Evolutionary conservation across 495 filamentous ascomycete species (phyloP), one percentile per base, ranked within the genome.

Genomic region (Talaromyces liani): DNA sequence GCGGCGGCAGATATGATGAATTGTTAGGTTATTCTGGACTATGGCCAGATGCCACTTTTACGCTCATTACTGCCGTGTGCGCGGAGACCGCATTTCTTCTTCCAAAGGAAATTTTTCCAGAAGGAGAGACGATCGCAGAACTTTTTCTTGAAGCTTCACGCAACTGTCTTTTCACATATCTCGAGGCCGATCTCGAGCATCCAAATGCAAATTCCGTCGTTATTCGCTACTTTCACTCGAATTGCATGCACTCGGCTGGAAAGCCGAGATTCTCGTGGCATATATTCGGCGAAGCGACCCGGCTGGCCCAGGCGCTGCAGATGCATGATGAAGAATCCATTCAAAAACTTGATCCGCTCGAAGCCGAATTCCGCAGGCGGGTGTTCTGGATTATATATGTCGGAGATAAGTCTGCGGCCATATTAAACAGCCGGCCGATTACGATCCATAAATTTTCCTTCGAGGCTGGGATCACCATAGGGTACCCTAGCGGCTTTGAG

Each of bases 351-450:
- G 59, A 55, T 29, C 63, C 64, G 0, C 63, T 72, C 7, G 72
- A 72, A 60, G 63, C 65, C 12, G 68, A 74, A 49, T 67, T 72
- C 16, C 68, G 71, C 20, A 61, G 70, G 31, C 65, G 70, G 3
- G 67, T 64, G 18, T 73, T 73, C 62, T 73, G 71, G 71, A 69
- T 73, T 39, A 53, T 69, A 25, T 73, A 69, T 41, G 66, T 69
- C 20, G 70, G 69, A 8, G 71, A 73, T 58, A 71, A 72, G 49
- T 73, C 70, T n/a, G 70, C 71, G 10, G 68, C 66, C 12, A 71
- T 71, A 10, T 51, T 72, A 24, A 70, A 68, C 22, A 69, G 69
- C 41, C 70, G 68, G 2, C 71, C 71, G 10, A 71, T 71, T 29
- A 72, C 70, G 4, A 66, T 73, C 10, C 70, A 71, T 58, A 66